Evolutionary conservation across 192 early-diverging fungal genomes (phyloP), one percentile per base, ranked within the genome.

Genomic region (Dimargaris verticillata): DNA sequence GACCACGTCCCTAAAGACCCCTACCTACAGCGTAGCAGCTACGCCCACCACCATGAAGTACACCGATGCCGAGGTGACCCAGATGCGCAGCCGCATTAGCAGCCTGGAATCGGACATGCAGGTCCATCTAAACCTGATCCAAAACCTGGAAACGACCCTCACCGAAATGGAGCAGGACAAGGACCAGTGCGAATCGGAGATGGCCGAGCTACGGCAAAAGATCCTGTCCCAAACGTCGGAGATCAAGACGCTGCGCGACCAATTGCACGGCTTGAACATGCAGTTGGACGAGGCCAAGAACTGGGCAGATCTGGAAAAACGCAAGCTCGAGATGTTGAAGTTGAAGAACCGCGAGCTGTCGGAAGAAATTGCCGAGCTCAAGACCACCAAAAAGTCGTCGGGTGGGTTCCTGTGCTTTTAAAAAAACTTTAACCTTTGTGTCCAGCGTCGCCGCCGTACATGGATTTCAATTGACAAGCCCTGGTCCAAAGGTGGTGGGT

Each of bases 291-390:
- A 76, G 15, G 60, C 71, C 9, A 62, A 61, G 18, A 61, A 57
- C 12, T 63, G 66, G 62, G 62, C 64, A 25, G 65, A 55, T 41
- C 53, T 41, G 59, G 72, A 74, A 63, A 65, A 69, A 25, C 69
- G 72, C 50, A 69, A 74, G 60, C 64, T 69, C 29, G 72, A 74
- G 26, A 61, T 74, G 46, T 66, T 69, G 64, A 74, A 74, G 66
- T 51, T 64, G 17, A 62, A 68, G 53, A 70, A 64, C 62, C 72
- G 64, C 29, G 72, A 74, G 29, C 28, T 74, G 53, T 62, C 67
- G 53, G 72, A 74, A 13, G 72, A 74, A 53, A 52, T 74, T 15
- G 63, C 61, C 18, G 69, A 67, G 43, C 62, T 67, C 48, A 67
- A 62, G 28, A 45, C 50, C 22, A 53, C 28, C 65, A 22, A 64